Base-by-base conservation (phyloP, 306 rosid species). In the Astragalus membranaceus region DNA sequence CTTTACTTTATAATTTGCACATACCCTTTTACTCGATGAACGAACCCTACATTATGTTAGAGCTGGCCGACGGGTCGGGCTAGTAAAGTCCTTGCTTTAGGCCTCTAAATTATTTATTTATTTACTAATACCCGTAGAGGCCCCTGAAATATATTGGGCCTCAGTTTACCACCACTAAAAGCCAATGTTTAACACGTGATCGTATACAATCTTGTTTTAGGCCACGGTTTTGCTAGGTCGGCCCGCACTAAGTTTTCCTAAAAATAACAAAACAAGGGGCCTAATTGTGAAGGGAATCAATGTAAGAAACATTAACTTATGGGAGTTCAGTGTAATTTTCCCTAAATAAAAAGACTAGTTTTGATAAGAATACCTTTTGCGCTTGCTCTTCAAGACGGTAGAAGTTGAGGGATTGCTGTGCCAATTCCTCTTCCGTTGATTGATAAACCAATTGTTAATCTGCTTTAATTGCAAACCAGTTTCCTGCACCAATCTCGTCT, bases 381-480 rank as follows among this genome's bases (percentile, higher is more conserved):
- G 90, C 78, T 92, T 92, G 89, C 89, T 92, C 84, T 92, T 92
- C 67, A 83, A 85, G 73, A 85, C 94, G 2, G 94, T 85, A 7
- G 98, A 89, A 63, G 88, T 82, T 23, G 96, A 92, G 70, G 95
- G 84, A 75, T 87, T 92, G 88, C 84, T 87, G 85, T 92, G 95
- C 98, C 96, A 92, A 79, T 92, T 92, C 80, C 96, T 84, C 87
- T 92, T 92, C 80, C 98, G 82, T 75, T 92, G 98, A 83, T 92
- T 92, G 73, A 92, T 92, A 84, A 92, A 92, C 98, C 98, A 92
- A 56, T 92, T 92, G 70, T 92, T 92, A 68, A 89, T 89, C 80
- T 92, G 95, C 91, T 92, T 92, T 63, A 92, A 55, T 35, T 92
- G 96, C 69, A 92, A 78, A n/a, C 98, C 98, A 47, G 98, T 89